Conservation (phyloP, 805 yeast species). For the Sugiyamaella lignohabitans region DNA sequence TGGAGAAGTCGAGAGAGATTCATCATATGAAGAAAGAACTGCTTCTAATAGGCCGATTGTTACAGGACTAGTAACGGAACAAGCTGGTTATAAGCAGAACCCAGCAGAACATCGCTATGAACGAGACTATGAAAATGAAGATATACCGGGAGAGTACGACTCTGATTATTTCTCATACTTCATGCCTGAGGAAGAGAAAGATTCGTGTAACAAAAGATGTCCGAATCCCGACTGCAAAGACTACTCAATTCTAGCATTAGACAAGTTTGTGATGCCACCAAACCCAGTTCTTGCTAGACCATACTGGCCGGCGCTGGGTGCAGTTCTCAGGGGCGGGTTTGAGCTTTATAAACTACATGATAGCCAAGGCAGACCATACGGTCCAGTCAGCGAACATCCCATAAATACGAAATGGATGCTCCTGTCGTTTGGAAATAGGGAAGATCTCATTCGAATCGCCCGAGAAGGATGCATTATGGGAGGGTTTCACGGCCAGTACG, state of each 20-base stretch:
- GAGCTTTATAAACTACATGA: background rate
- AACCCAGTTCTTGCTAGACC: background rate
- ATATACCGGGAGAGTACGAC: too few species aligned
- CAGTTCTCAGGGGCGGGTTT: background rate
- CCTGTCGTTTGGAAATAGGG: background rate
- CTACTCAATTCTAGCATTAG: conserved; percentile 1
- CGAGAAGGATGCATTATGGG: background rate
- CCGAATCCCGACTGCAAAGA: conserved; percentile 9
- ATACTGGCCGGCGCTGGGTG: background rate
- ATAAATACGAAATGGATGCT: background rate
- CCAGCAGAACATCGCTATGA: too few species aligned
- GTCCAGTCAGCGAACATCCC: background rate
- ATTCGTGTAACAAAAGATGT: conserved; percentile 3
- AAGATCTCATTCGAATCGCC: background rate
- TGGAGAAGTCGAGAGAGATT: conserved; percentile 2
- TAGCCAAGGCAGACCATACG: background rate
- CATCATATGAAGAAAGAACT: background rate
- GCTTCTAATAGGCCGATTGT: too few species aligned
- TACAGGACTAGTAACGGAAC: too few species aligned
- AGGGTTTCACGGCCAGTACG: background rate
- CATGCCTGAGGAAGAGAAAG: background rate
- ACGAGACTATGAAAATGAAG: too few species aligned
- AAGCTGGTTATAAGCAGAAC: too few species aligned
- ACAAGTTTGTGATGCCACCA: conserved; percentile 6
- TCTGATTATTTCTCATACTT: background rate